phyloP scores from a whole-genome alignment of 768 basidiomycete genomes.

The Leccinum aurantiacum region DNA sequence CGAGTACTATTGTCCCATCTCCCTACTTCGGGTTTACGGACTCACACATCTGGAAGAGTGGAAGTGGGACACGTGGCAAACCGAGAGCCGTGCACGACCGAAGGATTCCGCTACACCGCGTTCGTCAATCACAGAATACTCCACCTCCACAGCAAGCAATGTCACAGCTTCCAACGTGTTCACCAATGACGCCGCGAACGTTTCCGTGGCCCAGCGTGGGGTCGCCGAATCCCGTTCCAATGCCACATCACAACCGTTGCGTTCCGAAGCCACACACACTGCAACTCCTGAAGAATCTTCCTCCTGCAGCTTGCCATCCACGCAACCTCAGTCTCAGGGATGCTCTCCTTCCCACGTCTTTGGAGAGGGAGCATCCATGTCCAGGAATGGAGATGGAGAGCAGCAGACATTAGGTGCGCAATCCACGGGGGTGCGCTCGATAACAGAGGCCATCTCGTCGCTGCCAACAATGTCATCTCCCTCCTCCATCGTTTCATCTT shows the following conservation, averaged over 20 bases:
- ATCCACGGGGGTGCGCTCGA: conserved; percentile 8
- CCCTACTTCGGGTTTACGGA: conserved; percentile 90
- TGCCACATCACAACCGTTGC: neutral
- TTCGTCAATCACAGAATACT: conserved; percentile 25
- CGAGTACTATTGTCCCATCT: conserved; percentile 96
- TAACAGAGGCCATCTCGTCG: conserved; percentile 27
- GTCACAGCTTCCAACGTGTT: neutral
- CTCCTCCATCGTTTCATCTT: conserved; percentile 2
- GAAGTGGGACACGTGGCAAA: conserved; percentile 88
- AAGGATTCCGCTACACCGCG: conserved; percentile 30
- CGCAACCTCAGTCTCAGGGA: neutral
- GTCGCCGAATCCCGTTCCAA: conserved; percentile 1
- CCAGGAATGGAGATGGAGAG: neutral
- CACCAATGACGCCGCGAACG: conserved; percentile 6
- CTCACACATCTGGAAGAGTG: conserved; percentile 95
- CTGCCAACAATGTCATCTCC: conserved; percentile 12
- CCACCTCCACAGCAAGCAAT: neutral
- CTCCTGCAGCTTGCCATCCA: neutral
- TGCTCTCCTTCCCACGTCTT: neutral
- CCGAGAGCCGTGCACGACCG: conserved; percentile 55
- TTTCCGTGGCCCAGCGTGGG: conserved; percentile 3
- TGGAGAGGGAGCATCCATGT: neutral
- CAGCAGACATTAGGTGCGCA: neutral
- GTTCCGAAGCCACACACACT: neutral
- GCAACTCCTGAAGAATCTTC: neutral